Evolutionary conservation across 805 yeast genomes (phyloP).

Genomic region (Starmerella bacillaris): DNA sequence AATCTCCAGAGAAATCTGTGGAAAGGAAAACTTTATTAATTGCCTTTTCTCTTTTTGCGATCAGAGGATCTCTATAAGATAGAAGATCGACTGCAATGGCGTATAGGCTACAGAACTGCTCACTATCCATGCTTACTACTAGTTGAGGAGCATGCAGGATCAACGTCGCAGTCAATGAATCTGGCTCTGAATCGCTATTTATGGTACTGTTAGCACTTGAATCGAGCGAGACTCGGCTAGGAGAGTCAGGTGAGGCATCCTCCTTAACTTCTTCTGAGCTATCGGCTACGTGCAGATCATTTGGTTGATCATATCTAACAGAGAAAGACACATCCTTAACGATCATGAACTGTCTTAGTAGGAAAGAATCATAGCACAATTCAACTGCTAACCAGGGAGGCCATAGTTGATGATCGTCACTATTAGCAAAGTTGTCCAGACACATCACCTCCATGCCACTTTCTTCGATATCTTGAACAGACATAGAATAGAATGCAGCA

Average conservation of each 20-base stretch:
- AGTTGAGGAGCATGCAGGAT: constrained; percentile 51
- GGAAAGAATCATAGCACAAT: constrained; percentile 37
- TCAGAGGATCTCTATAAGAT: constrained; percentile 56
- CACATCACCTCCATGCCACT: constrained; percentile 40
- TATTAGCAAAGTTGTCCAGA: constrained; percentile 42
- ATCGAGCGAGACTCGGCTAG: constrained; percentile 1
- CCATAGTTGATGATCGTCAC: constrained; percentile 35
- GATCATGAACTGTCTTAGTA: constrained; percentile 33
- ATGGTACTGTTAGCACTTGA: neutral
- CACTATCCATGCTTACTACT: constrained; percentile 49
- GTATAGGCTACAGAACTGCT: constrained; percentile 52
- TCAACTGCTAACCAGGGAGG: constrained; percentile 82
- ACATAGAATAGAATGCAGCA: constrained; percentile 56
- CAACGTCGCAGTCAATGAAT: constrained; percentile 7
- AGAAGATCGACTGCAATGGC: constrained; percentile 44
- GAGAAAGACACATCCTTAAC: constrained; percentile 47
- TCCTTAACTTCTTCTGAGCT: neutral
- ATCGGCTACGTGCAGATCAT: constrained; percentile 26
- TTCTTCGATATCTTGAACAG: constrained; percentile 32
- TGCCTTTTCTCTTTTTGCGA: constrained; percentile 37
- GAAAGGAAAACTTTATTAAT: constrained; percentile 51
- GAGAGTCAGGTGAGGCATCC: neutral
- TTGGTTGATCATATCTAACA: constrained; percentile 39
- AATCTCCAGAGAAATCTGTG: constrained; percentile 44
- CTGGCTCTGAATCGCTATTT: constrained; percentile 1